phyloP scores from a whole-genome alignment of 345 rosid genomes.

The Firmiana major region DNA sequence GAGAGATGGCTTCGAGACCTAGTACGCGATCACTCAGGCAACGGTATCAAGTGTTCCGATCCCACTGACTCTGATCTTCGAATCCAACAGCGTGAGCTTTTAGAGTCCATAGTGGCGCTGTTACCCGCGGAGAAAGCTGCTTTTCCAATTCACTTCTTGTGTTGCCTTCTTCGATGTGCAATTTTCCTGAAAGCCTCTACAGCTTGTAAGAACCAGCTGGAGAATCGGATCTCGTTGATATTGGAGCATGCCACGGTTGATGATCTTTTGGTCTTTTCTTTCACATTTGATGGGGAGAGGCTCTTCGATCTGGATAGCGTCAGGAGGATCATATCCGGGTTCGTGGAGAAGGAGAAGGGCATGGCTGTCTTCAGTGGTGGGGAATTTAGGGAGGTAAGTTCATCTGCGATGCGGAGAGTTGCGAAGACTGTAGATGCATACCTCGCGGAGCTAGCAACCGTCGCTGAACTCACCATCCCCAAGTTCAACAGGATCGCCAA shows the following conservation, averaged over 20 bases:
- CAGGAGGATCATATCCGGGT: conserved; percentile 60
- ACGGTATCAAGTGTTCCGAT: conserved; percentile 36
- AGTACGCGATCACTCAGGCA: conserved; percentile 77
- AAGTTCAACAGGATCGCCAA: conserved; percentile 83
- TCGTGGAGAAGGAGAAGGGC: conserved; percentile 83
- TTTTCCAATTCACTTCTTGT: conserved; percentile 72
- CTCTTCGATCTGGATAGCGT: conserved; percentile 79
- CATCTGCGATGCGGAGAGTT: conserved; percentile 57
- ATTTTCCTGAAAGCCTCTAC: conserved; percentile 55
- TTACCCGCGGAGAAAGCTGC: conserved; percentile 73
- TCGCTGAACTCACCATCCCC: conserved; percentile 57
- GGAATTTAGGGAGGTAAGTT: conserved; percentile 44
- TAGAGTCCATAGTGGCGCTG: conserved; percentile 61
- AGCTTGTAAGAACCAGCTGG: conserved; percentile 67
- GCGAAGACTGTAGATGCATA: conserved; percentile 70
- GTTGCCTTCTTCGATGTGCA: conserved; percentile 83
- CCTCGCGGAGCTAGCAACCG: conserved; percentile 69
- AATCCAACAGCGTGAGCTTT: conserved; percentile 50
- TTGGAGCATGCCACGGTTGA: conserved; percentile 75
- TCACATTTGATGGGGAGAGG: conserved; percentile 77
- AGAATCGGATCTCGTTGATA: conserved; percentile 65
- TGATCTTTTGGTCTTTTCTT: conserved; percentile 73
- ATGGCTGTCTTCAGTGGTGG: conserved; percentile 72
- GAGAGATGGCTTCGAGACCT: conserved; percentile 82
- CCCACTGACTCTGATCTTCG: conserved; percentile 33